Evolutionary conservation across 2,329 filamentous ascomycete genomes (phyloP), one percentile per base, ranked within the genome.

Genomic region (Blastomyces gilchristii): DNA sequence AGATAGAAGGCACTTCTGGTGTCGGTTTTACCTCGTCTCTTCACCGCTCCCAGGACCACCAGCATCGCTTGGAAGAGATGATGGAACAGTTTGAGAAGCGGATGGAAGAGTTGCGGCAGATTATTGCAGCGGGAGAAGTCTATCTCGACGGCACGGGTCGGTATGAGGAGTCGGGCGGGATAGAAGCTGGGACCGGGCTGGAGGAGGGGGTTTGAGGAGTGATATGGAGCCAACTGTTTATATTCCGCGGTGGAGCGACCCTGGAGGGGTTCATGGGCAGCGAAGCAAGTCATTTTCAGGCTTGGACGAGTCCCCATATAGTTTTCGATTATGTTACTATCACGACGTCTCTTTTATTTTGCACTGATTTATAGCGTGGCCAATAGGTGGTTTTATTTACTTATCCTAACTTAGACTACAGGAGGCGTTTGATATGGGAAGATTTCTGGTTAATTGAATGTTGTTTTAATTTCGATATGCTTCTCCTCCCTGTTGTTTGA

Each of bases 1-100:
- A 76, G 61, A 77, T 80, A 28, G 72, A 77, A 52, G 78, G 78
- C 18, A 76, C 75, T 0, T 66, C 71, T 0, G 76, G 75, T 1
- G 62, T 75, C 18, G 67, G 71, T 2, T 2, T 64, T 39, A 69
- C 52, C 41, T 8, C 11, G 16, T 34, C 34, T 1, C 34, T 43
- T 14, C 58, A 37, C 45, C 58, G 39, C 28, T 52, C 68, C 49
- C 64, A 68, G 8, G 67, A 68, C 67, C 71, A 45, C 14, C 14
- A 28, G 12, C 62, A 64, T 25, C 72, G 70, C 49, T 66, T 79
- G 63, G 77, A 77, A 64, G 77, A 77, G 43, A 77, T 80, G 77
- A 76, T 79, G 72, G 77, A 76, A 50, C 73, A 77, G 47, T 80
- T 80, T 67, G 75, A 77, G 58, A 77, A 73, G 64, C 68, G 77